phyloP scores from a whole-genome alignment of 2,329 filamentous ascomycete genomes.

The Emericellopsis cladophorae region DNA sequence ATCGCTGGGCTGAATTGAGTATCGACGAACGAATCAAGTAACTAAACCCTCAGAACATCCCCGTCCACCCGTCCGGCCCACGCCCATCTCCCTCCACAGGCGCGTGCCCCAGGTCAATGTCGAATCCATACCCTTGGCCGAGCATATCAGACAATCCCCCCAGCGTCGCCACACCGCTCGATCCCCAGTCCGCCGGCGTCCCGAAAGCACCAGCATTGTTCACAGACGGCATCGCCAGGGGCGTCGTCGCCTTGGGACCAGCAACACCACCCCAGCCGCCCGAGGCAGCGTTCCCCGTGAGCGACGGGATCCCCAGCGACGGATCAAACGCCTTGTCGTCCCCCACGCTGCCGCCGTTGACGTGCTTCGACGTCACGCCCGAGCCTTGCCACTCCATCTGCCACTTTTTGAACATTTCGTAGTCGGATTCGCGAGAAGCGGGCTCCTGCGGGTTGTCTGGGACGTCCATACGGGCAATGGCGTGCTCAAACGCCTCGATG shows the following conservation, averaged over 20 bases:
- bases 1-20: too few relatives aligned
- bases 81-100: neutral
- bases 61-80: too few relatives aligned
- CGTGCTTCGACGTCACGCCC: constrained; percentile 3
- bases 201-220: too few relatives aligned
- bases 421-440: neutral
- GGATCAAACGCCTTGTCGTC: neutral
- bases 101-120: neutral
- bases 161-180: constrained; percentile 14
- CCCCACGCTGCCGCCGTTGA: neutral
- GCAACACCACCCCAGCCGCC: neutral
- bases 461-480: constrained; percentile 27
- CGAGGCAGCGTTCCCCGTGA: neutral
- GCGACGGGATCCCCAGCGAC: neutral
- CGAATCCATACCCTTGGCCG: constrained; percentile 2
- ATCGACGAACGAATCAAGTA: too few relatives aligned
- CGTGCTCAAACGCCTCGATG: constrained; percentile 33
- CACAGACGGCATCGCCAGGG: too few relatives aligned
- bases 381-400: constrained; percentile 4
- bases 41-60: too few relatives aligned
- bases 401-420: constrained; percentile 7
- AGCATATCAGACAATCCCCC: constrained; percentile 18
- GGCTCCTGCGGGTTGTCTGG: neutral
- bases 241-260: too few relatives aligned
- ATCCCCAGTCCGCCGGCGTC: too few relatives aligned